Evolutionary conservation across 2,329 filamentous ascomycete genomes (phyloP).

Genomic region (Sporothrix phasma): DNA sequence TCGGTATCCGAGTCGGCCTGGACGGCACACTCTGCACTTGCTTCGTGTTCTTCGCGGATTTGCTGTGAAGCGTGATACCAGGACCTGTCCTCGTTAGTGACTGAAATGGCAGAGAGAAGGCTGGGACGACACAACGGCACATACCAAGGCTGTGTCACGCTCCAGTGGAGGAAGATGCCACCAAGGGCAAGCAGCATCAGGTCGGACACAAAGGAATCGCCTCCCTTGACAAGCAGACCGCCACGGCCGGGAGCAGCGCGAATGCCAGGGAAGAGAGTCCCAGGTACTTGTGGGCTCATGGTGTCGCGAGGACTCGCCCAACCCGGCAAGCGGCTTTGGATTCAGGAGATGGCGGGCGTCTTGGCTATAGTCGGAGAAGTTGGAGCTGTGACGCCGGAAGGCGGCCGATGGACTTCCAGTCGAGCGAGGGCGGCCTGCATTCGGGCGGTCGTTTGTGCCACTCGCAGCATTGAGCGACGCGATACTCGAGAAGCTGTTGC

Average conservation of each 20-base stretch:
- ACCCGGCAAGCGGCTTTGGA: conserved; percentile 29
- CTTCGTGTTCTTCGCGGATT: conserved; percentile 44
- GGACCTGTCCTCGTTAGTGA: conserved; percentile 35
- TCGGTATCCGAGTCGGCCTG: conserved; percentile 31
- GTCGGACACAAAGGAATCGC: conserved; percentile 74
- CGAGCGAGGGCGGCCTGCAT: conserved; percentile 21
- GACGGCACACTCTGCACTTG: conserved; percentile 30
- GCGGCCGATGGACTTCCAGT: conserved; percentile 30
- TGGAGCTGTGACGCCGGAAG: conserved; percentile 43
- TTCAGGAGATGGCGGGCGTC: conserved; percentile 64
- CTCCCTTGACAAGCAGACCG: conserved; percentile 76
- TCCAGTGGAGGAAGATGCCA: conserved; percentile 85
- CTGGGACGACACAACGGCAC: conserved; percentile 20
- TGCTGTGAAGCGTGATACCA: conserved; percentile 67
- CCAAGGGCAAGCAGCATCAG: conserved; percentile 69
- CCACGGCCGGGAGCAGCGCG: conserved; percentile 75
- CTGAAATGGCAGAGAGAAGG: neutral
- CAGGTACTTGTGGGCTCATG: conserved; percentile 54
- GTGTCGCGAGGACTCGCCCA: conserved; percentile 28
- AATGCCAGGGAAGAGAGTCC: conserved; percentile 75
- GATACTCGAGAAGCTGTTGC: conserved; percentile 8
- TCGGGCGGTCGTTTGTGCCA: neutral
- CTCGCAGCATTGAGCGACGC: neutral
- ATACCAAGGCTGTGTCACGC: conserved; percentile 80
- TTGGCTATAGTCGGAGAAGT: conserved; percentile 61